Evolutionary conservation across 371 early-diverging fungal genomes (phyloP), one percentile per base, ranked within the genome.

Genomic region (Dichotomocladium elegans): DNA sequence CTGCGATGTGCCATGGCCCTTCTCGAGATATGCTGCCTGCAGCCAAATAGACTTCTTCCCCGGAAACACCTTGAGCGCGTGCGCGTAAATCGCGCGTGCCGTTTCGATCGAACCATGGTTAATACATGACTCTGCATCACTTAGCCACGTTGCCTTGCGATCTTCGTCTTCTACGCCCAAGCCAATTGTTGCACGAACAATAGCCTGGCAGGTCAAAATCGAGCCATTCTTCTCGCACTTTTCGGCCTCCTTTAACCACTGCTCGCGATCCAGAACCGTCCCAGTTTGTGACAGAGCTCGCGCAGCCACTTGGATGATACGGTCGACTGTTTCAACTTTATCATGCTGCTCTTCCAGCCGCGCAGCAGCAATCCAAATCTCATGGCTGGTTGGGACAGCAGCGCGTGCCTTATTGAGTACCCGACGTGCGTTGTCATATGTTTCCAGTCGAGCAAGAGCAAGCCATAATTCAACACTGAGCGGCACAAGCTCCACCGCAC

Each of bases 311-410:
- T 67, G 57, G 34, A 96, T 85, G 30, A 97, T 79, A 22, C 57
- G 80, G 22, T 87, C 86, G 3, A 93, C 87, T 55, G 70, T 80
- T 15, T 78, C 74, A 1, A 64, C 64, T 51, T 90, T 85, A 7
- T 82, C 88, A 50, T 92, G 80, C 41, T 86, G 77, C 61, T 96
- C 99, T 66, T 95, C 93, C 9, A 98, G 79, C 55, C 89, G 85
- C 17, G 96, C 96, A 21, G 93, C 97, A 6, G 93, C 86, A 37
- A 98, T 85, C 96, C 96, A 98, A 44, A 97, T 82, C 51, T 96
- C 96, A 66, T 93, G 92, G 44, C 90, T 88, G 0, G 93, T 90
- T 8, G 96, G 96, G 19, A 91, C 82, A 1, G 83, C 80, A 24
- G 73, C 62, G n/a, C 94, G 89, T 0, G 96, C 99, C 47, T 86